Percentiles rank a stretch among this genome's conserved stretches.
Conservation (phyloP, 768 basidiomycete genomes). For the Boletus reticuloceps region DNA sequence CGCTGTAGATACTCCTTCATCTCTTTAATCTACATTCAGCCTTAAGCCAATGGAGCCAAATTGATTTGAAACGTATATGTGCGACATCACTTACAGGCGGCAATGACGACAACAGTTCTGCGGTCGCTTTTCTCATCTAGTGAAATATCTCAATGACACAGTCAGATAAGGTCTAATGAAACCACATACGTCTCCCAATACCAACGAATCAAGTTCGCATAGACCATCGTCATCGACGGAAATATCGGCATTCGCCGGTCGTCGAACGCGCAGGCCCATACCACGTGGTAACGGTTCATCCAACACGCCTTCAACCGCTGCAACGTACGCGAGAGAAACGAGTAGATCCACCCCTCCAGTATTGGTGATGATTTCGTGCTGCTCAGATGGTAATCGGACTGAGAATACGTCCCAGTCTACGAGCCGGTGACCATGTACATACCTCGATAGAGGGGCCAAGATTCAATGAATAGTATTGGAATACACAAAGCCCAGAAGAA, state of each 20-base stretch:
- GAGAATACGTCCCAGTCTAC: background rate
- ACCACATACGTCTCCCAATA: conserved; percentile 35
- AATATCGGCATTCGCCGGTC: background rate
- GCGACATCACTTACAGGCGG: conserved; percentile 41
- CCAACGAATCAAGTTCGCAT: conserved; percentile 52
- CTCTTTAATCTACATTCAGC: conserved; percentile 41
- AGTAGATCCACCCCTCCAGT: conserved; percentile 65
- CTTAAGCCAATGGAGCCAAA: background rate
- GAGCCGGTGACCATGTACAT: conserved; percentile 6
- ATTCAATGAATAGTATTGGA: conserved; percentile 65
- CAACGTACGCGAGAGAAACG: conserved; percentile 57
- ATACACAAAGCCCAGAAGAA: conserved; percentile 59
- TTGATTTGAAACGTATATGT: background rate
- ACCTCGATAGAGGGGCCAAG: conserved; percentile 69
- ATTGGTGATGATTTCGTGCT: conserved; percentile 73
- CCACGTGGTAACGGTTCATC: conserved; percentile 61
- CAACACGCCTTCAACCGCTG: conserved; percentile 51
- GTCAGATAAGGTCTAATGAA: conserved; percentile 29
- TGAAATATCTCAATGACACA: background rate
- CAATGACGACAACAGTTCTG: conserved; percentile 41
- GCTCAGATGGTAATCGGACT: background rate
- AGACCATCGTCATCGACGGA: conserved; percentile 34
- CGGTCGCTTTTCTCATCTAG: conserved; percentile 42
- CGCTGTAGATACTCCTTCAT: conserved; percentile 58
- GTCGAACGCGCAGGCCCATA: conserved; percentile 54